Evolutionary conservation across 2,329 filamentous ascomycete genomes (phyloP).

Genomic region (Lizonia empirigonia): DNA sequence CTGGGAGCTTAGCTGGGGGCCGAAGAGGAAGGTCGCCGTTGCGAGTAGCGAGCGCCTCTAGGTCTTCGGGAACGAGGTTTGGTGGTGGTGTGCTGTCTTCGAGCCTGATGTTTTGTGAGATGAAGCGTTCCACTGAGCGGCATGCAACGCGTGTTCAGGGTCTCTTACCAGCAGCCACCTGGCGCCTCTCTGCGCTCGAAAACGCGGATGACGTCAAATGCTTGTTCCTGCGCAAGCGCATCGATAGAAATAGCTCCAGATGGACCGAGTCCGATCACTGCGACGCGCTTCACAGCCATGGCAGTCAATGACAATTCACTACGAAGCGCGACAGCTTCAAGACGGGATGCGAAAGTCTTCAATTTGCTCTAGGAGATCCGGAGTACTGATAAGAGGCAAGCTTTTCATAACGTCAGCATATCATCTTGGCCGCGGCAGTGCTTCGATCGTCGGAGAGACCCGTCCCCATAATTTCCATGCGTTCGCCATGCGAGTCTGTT

Average conservation of each 20-base stretch:
- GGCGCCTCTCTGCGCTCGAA: slow-evolving; percentile 66
- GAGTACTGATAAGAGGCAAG: slow-evolving; percentile 9
- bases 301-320: neutral
- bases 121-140: neutral
- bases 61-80: slow-evolving; percentile 25
- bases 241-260: slow-evolving; percentile 66
- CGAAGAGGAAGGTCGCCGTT: slow-evolving; percentile 25
- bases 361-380: slow-evolving; percentile 1
- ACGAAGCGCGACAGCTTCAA: neutral
- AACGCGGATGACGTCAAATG: slow-evolving; percentile 64
- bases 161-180: slow-evolving; percentile 66
- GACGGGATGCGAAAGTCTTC: neutral
- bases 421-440: slow-evolving; percentile 1
- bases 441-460: neutral
- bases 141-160: neutral
- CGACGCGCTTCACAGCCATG: slow-evolving; percentile 51
- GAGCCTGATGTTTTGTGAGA: slow-evolving; percentile 23
- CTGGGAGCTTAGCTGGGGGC: slow-evolving; percentile 28
- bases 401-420: slow-evolving; percentile 6
- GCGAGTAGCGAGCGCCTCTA: slow-evolving; percentile 27
- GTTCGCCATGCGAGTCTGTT: neutral
- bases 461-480: neutral
- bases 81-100: slow-evolving; percentile 29
- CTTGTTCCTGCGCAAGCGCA: slow-evolving; percentile 63
- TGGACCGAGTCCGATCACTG: slow-evolving; percentile 66